phyloP scores from a whole-genome alignment of 2,329 filamentous ascomycete species.

The Rhexocercosporidium sp. region DNA sequence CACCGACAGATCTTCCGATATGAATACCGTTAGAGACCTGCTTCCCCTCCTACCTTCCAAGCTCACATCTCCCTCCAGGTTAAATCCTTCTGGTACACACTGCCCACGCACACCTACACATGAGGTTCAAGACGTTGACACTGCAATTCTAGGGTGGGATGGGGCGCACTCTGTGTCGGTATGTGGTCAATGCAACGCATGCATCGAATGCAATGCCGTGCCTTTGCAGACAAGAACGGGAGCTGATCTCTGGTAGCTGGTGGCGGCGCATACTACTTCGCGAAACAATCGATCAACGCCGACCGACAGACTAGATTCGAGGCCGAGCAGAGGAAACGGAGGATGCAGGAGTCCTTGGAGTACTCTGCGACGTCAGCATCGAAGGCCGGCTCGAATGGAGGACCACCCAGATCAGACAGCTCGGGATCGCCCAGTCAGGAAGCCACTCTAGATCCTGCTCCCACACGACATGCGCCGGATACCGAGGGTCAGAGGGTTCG shows the following conservation, averaged over 20 bases:
- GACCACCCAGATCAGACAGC: conserved; percentile 62
- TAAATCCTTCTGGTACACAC: conserved; percentile 68
- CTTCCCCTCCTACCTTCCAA: conserved; percentile 3
- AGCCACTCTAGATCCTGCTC: conserved; percentile 77
- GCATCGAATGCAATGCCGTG: neutral
- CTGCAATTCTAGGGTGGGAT: conserved; percentile 72
- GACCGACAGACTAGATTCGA: conserved; percentile 78
- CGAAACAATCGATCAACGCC: conserved; percentile 91
- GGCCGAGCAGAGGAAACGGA: conserved; percentile 64
- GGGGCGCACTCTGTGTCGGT: conserved; percentile 88
- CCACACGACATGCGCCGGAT: conserved; percentile 79
- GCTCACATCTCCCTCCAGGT: conserved; percentile 50
- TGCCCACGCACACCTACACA: conserved; percentile 11
- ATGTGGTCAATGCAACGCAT: conserved; percentile 43
- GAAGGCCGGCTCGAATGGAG: conserved; percentile 45
- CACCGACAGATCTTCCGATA: conserved; percentile 36
- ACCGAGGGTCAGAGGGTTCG: conserved; percentile 68
- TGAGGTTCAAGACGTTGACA: conserved; percentile 30
- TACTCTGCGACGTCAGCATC: conserved; percentile 43
- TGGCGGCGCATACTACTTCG: conserved; percentile 92
- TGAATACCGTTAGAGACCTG: conserved; percentile 58
- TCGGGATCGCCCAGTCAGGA: conserved; percentile 72
- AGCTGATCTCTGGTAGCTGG: conserved; percentile 63
- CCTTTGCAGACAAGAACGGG: neutral
- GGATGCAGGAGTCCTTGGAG: conserved; percentile 60